phyloP scores from a whole-genome alignment of 1,284 basidiomycete species.

The Boletellus deceptivus region DNA sequence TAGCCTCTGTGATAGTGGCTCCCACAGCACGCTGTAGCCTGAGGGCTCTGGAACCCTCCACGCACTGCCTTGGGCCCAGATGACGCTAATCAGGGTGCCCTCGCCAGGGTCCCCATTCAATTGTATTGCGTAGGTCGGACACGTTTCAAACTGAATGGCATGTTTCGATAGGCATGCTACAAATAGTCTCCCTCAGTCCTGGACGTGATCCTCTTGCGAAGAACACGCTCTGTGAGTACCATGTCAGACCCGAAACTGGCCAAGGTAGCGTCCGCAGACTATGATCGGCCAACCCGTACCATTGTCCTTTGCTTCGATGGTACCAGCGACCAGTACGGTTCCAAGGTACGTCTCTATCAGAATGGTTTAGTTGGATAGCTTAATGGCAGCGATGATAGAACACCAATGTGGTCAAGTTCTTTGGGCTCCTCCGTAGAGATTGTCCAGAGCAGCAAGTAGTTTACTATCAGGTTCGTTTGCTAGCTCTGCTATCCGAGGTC shows the following conservation, averaged over 20 bases:
- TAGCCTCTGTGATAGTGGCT: background rate
- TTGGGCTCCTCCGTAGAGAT: constrained; percentile 59
- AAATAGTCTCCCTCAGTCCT: constrained; percentile 8
- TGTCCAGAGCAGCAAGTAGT: constrained; percentile 52
- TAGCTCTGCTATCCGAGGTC: background rate
- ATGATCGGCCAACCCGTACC: constrained; percentile 34
- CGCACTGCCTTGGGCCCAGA: too few relatives aligned
- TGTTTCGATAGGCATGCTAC: constrained; percentile 4
- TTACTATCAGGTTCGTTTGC: constrained; percentile 60
- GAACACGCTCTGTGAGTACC: background rate
- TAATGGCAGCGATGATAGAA: constrained; percentile 42
- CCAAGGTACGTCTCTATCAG: constrained; percentile 26
- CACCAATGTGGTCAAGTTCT: constrained; percentile 70
- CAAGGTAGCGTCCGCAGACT: background rate
- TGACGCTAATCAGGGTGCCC: too few relatives aligned
- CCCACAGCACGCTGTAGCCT: background rate
- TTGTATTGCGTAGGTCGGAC: background rate
- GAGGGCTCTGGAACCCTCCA: too few relatives aligned
- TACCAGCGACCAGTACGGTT: constrained; percentile 49
- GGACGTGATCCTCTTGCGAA: background rate
- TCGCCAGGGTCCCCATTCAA: too few relatives aligned
- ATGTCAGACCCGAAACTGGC: constrained; percentile 17
- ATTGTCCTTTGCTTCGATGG: constrained; percentile 67
- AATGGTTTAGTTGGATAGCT: background rate
- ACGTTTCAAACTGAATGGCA: background rate